Evolutionary conservation across 148 eudicot genomes (phyloP).

Genomic region (Amaranthus cruentus): DNA sequence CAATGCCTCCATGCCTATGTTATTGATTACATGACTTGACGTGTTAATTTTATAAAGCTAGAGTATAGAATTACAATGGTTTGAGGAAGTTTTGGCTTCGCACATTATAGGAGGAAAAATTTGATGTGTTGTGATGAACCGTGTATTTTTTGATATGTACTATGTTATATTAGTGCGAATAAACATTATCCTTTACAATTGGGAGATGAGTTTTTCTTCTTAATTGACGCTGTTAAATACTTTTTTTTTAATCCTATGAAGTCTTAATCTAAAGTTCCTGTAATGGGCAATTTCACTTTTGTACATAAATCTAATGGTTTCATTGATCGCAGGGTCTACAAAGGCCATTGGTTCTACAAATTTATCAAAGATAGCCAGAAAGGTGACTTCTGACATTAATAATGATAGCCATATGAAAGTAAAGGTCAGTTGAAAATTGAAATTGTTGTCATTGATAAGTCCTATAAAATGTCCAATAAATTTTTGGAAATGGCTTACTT

Average conservation of each 20-base stretch:
- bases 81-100: not conserved
- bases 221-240: slow-evolving; percentile 2
- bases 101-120: not conserved
- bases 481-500: not conserved
- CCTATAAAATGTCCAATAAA: not conserved
- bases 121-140: not conserved
- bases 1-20: too few relatives aligned
- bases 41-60: too few relatives aligned
- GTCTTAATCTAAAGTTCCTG: slow-evolving; percentile 25
- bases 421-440: slow-evolving; percentile 42
- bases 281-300: slow-evolving; percentile 34
- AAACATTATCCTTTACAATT: not conserved
- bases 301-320: slow-evolving; percentile 46
- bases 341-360: slow-evolving; percentile 60
- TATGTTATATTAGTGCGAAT: not conserved
- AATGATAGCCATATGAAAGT: slow-evolving; percentile 39
- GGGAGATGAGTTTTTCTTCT: slow-evolving; percentile 6
- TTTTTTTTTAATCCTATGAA: not conserved
- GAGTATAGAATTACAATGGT: too few relatives aligned
- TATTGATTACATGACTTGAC: too few relatives aligned
- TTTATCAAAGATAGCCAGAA: slow-evolving; percentile 46
- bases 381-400: slow-evolving; percentile 32
- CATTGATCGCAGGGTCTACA: slow-evolving; percentile 43
- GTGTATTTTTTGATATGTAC: not conserved
- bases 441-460: not conserved